Percentiles rank a stretch among this genome's conserved stretches.
phyloP scores from a whole-genome alignment of 2,329 filamentous ascomycete species.

The Alternaria sp. region DNA sequence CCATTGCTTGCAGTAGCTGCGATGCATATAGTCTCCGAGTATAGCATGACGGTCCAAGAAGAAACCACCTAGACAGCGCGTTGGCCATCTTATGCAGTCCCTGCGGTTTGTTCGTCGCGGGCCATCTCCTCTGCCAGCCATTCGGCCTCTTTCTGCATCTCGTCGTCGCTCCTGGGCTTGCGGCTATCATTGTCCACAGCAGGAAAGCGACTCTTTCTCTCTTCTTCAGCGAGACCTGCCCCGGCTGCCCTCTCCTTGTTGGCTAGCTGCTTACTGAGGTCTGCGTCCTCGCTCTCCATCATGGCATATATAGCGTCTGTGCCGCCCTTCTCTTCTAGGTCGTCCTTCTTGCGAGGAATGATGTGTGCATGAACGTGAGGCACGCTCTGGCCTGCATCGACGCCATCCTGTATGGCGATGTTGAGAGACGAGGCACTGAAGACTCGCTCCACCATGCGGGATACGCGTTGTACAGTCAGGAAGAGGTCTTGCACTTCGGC shows the following conservation, averaged over 20 bases:
- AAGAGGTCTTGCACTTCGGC: constrained; percentile 86
- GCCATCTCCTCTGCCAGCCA: constrained; percentile 66
- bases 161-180: constrained; percentile 69
- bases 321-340: constrained; percentile 63
- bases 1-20: neutral
- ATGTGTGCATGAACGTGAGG: constrained; percentile 93
- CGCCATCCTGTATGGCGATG: constrained; percentile 92
- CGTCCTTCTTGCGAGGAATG: constrained; percentile 72
- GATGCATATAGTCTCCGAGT: neutral
- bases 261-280: constrained; percentile 75
- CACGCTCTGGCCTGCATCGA: constrained; percentile 90
- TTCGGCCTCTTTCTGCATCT: constrained; percentile 81
- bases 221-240: constrained; percentile 28
- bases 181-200: constrained; percentile 71
- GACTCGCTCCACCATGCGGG: constrained; percentile 72
- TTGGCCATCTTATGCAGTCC: neutral
- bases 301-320: constrained; percentile 80
- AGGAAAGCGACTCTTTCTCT: constrained; percentile 65
- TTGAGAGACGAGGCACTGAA: constrained; percentile 79
- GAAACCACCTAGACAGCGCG: neutral
- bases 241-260: constrained; percentile 59
- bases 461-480: constrained; percentile 80
- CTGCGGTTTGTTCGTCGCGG: constrained; percentile 43
- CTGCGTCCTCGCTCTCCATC: constrained; percentile 84
- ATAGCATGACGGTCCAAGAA: neutral